phyloP scores from a whole-genome alignment of 352 stramenopile species.

The Aphanomyces euteiches region DNA sequence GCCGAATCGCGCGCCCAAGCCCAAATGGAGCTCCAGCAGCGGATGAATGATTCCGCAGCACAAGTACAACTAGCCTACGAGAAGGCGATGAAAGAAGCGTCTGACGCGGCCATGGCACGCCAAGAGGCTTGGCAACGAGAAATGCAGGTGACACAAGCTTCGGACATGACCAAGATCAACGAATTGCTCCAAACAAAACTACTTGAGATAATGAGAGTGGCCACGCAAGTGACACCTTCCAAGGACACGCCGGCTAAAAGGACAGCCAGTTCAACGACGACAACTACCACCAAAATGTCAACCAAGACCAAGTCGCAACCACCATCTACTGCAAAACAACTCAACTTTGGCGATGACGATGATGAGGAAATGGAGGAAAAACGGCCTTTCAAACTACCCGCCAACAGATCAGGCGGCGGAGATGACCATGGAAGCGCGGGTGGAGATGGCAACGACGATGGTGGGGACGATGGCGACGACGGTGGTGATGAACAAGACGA shows the following conservation, averaged over 20 bases:
- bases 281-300: no score
- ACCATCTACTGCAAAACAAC: no score
- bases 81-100: background rate
- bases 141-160: background rate
- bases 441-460: background rate
- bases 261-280: no score
- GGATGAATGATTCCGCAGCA: no score
- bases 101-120: background rate
- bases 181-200: background rate
- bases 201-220: background rate
- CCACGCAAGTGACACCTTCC: no score
- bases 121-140: background rate
- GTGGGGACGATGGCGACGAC: background rate
- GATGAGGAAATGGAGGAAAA: background rate
- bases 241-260: no score
- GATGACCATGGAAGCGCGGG: background rate
- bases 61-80: background rate
- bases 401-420: background rate
- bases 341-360: no score
- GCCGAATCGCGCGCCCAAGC: no score
- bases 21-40: background rate
- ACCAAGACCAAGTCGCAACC: no score
- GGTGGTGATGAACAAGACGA: background rate
- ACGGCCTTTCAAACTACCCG: background rate
- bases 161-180: background rate